phyloP scores from a whole-genome alignment of 805 yeast genomes.

The Nakazawaea wickerhamii region DNA sequence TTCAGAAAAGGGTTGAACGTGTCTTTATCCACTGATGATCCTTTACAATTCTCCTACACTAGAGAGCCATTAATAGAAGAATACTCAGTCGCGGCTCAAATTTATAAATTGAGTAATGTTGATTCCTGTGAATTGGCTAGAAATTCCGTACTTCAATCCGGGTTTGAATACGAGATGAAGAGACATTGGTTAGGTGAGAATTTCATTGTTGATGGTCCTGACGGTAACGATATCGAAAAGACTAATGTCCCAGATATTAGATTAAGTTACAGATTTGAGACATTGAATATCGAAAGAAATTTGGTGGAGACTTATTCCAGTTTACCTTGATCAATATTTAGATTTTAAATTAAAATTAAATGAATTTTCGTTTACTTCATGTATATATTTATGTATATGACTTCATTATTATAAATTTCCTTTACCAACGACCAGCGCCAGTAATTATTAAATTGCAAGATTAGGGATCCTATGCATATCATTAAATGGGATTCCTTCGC shows the following conservation, averaged over 20 bases:
- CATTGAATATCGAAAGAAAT: conserved; percentile 65
- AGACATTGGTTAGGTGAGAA: conserved; percentile 87
- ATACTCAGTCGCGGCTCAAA: conserved; percentile 97
- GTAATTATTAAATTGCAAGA: neutral
- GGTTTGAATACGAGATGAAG: conserved; percentile 84
- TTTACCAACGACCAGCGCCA: neutral
- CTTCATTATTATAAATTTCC: neutral
- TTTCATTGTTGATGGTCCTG: conserved; percentile 53
- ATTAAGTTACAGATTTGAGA: conserved; percentile 77
- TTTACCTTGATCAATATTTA: conserved; percentile 14
- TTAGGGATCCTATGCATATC: conserved; percentile 1
- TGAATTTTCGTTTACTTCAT: neutral
- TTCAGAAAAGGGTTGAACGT: conserved; percentile 93
- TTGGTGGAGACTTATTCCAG: conserved; percentile 54
- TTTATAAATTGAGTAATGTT: conserved; percentile 87
- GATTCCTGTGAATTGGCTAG: conserved; percentile 97
- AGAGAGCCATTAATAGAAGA: conserved; percentile 97
- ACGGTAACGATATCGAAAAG: conserved; percentile 85
- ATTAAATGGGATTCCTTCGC: conserved; percentile 25
- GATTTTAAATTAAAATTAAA: no score
- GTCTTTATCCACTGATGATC: conserved; percentile 94
- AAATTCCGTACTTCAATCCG: conserved; percentile 89
- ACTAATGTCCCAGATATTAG: conserved; percentile 93
- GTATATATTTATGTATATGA: neutral
- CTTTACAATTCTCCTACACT: conserved; percentile 93